Base-by-base conservation (phyloP, 176 grass and related monocot genomes). In the Saccharum spontaneum region DNA sequence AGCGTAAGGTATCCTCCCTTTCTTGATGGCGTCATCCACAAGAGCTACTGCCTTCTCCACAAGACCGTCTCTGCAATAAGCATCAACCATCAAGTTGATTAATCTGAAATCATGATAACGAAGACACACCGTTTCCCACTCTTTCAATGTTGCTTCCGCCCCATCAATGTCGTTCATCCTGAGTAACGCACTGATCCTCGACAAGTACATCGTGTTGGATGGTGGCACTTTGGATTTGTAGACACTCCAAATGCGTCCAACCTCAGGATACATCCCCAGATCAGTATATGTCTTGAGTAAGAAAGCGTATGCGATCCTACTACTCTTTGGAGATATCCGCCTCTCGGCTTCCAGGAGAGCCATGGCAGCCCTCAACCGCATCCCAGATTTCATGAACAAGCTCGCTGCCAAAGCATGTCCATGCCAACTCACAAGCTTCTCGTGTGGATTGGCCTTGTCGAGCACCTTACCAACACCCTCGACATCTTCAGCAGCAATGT, bases 31-130 rank as follows among this genome's bases (percentile, higher is more conserved):
- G 3, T 87, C 80, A 81, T 82, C 68, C 10, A 94, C 77, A n/a
- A 91, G 67, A 75, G 89, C 60, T 89, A 82, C 77, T 55, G 92
- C 92, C 72, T 91, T 94, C 33, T 83, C 89, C 62, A 87, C 48
- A 82, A 82, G 84, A 54, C 89, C 89, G 71, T 85, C 70, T 48
- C 10, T 69, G 69, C 92, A 91, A 79, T 89, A 87, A 43, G 81
- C 92, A 82, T 48, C 61, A n/a, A 94, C 43, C 37, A 94, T 33
- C 55, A 87, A 8, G 64, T 87, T 91, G 30, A 63, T 24, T 72
- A 89, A 22, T 43, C 79, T 73, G 23, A 66, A 65, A 91, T 94
- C 89, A 79, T 36, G 22, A 80, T 85, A 67, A 62, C 59, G 14
- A 57, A 22, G 9, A 75, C 16, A 7, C 20, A 38, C 41, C 3